Conservation (phyloP, 805 yeast genomes). For the Millerozyma miso region DNA sequence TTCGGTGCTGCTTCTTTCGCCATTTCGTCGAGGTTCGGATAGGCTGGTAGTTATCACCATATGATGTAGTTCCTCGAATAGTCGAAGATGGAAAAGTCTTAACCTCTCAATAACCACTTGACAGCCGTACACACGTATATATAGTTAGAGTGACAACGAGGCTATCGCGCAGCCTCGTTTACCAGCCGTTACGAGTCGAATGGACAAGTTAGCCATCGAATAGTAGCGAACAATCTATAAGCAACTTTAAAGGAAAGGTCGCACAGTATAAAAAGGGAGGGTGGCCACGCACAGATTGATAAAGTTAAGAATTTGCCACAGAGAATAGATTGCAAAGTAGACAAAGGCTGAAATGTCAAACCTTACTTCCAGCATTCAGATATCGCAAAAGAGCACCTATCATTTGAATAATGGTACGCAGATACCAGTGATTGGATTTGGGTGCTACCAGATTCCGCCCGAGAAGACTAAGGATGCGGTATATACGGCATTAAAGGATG, state of each 20-base stretch:
- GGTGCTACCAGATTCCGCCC: slow-evolving; percentile 45
- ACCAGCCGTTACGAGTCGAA: not conserved
- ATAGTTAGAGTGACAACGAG: no score
- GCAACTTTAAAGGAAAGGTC: not conserved
- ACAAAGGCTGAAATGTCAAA: slow-evolving; percentile 11
- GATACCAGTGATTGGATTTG: slow-evolving; percentile 57
- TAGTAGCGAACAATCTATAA: not conserved
- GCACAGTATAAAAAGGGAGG: not conserved
- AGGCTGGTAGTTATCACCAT: no score
- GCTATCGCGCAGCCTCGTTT: no score
- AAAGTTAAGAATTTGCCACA: no score
- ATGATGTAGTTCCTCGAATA: no score
- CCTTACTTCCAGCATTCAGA: slow-evolving; percentile 30
- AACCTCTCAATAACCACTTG: no score
- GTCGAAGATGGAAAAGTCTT: no score
- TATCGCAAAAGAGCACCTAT: slow-evolving; percentile 31
- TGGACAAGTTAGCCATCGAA: not conserved
- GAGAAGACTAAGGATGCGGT: slow-evolving; percentile 41
- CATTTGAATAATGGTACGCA: slow-evolving; percentile 50
- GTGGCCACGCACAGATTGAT: not conserved
- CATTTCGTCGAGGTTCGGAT: no score
- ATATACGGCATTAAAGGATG: slow-evolving; percentile 53
- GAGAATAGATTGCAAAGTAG: no score
- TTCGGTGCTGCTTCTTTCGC: no score
- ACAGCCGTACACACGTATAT: no score